Conservation (phyloP, 2,329 filamentous ascomycete species). For the Ophiostoma montium region DNA sequence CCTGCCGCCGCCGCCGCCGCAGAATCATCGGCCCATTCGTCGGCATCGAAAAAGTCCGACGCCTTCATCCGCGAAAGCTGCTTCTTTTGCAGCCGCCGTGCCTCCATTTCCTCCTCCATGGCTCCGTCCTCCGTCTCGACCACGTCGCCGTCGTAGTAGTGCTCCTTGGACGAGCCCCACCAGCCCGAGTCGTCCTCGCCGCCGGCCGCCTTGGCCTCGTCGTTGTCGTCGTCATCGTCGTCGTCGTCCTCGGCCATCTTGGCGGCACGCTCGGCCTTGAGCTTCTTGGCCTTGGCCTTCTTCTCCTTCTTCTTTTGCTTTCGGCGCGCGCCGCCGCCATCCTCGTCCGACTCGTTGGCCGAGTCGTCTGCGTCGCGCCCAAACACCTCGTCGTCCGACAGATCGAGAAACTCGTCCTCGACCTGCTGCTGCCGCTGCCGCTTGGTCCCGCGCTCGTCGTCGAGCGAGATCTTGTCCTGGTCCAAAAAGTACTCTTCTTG, state of each 20-base stretch:
- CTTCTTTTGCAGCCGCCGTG: conserved; percentile 77
- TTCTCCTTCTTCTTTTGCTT: conserved; percentile 21
- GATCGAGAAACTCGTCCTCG: conserved; percentile 44
- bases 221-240: conserved; percentile 40
- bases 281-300: conserved; percentile 4
- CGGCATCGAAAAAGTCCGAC: conserved; percentile 86
- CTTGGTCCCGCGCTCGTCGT: conserved; percentile 69
- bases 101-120: conserved; percentile 83
- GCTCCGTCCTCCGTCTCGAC: conserved; percentile 54
- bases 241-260: conserved; percentile 18
- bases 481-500: conserved; percentile 89
- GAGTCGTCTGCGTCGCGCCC: conserved; percentile 17
- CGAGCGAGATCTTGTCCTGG: conserved; percentile 72
- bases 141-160: conserved; percentile 83
- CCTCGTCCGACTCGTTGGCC: conserved; percentile 12
- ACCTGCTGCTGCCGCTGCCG: conserved; percentile 49
- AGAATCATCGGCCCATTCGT: conserved; percentile 60
- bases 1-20: too few species aligned
- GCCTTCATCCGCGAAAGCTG: conserved; percentile 80
- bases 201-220: conserved; percentile 39
- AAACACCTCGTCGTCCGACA: conserved; percentile 47
- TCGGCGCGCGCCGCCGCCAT: conserved; percentile 9
- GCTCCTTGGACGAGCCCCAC: conserved; percentile 78
- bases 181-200: conserved; percentile 49
- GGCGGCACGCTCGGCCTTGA: conserved; percentile 21